A percentile compares a stretch with the other conserved stretches of the same genome.
phyloP scores from a whole-genome alignment of 169 alveolate species.

The Amoebophrya sp. region DNA sequence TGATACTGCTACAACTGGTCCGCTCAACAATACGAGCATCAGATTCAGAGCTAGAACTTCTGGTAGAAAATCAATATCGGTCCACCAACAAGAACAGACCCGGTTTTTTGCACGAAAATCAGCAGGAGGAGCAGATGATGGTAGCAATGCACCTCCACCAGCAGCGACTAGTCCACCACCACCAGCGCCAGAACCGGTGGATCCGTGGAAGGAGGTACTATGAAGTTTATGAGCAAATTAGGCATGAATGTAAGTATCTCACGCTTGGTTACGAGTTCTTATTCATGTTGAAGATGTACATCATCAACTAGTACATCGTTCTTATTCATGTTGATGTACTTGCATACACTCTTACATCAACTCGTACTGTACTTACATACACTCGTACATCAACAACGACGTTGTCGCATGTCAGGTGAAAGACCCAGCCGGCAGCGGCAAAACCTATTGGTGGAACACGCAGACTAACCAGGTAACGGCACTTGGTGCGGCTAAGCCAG shows the following conservation, averaged over 20 bases:
- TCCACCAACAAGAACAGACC: no score
- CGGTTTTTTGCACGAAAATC: background rate
- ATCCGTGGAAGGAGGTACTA: background rate
- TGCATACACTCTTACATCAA: background rate
- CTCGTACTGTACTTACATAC: background rate
- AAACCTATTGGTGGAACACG: background rate
- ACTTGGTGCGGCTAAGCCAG: background rate
- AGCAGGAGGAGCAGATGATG: no score
- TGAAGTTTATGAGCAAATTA: background rate
- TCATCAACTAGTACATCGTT: background rate
- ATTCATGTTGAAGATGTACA: background rate
- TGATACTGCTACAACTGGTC: no score
- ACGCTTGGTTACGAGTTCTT: background rate
- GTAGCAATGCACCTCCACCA: no score
- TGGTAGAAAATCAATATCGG: no score
- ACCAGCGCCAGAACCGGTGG: background rate
- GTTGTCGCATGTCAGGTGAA: background rate
- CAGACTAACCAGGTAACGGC: background rate
- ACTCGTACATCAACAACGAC: background rate
- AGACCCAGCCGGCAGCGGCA: background rate
- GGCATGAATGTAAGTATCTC: background rate
- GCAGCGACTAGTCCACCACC: background rate
- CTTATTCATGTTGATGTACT: background rate
- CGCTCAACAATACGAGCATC: no score
- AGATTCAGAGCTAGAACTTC: no score